A percentile compares a stretch with the other conserved stretches of the same genome.
Evolutionary conservation across 2,329 filamentous ascomycete genomes (phyloP).

Genomic region (Botrytis byssoidea): DNA sequence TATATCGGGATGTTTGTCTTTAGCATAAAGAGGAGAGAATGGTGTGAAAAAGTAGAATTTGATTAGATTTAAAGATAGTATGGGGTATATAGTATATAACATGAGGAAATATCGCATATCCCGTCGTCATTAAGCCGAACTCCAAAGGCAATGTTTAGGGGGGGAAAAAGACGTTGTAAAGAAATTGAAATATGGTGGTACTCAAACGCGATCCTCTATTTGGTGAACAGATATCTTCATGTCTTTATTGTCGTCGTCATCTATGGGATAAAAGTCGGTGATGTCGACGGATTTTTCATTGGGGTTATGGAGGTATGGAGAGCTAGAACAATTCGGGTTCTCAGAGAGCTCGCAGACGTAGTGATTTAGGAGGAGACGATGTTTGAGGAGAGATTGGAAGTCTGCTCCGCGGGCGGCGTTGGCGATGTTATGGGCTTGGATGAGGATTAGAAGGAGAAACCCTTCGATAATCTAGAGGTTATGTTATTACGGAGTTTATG

Average conservation of each 20-base stretch:
- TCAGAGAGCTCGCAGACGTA: background rate
- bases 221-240: background rate
- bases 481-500: background rate
- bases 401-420: background rate
- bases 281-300: background rate
- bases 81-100: background rate
- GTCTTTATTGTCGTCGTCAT: background rate
- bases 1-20: background rate
- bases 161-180: background rate
- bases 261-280: background rate
- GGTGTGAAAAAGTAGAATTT: background rate
- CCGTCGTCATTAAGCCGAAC: background rate
- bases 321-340: background rate
- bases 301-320: background rate
- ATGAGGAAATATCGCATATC: background rate
- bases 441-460: background rate
- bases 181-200: background rate
- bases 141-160: background rate
- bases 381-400: background rate
- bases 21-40: background rate
- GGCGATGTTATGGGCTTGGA: background rate
- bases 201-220: background rate
- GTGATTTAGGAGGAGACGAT: background rate
- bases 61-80: background rate
- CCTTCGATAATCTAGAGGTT: background rate